These are phyloP conservation scores for Lactarius hengduanensis DNA, from an alignment of 768 basidiomycete species.

Conservation along the genomic window DNA sequence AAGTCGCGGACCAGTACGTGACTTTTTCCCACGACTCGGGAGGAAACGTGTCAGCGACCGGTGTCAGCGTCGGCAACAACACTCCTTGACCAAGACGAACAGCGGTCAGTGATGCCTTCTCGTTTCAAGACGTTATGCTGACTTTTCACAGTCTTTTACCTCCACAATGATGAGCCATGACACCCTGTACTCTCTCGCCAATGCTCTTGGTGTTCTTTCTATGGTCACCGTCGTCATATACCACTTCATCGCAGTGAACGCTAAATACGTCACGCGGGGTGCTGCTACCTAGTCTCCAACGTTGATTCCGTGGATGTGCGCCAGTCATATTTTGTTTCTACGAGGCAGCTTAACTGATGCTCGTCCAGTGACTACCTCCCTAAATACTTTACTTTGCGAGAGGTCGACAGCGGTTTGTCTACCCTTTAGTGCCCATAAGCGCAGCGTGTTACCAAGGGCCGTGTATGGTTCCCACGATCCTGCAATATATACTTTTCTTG, in stretches of 20 bases:
- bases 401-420: background rate
- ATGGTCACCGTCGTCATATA: slow-evolving; percentile 88
- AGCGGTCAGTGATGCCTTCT: background rate
- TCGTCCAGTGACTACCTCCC: background rate
- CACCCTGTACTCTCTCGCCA: slow-evolving; percentile 80
- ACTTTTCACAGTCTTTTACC: background rate
- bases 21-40: background rate
- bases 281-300: background rate
- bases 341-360: background rate
- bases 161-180: slow-evolving; percentile 71
- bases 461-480: background rate
- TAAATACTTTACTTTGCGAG: background rate
- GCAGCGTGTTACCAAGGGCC: background rate
- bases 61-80: background rate
- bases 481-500: background rate
- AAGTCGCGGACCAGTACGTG: background rate
- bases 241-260: slow-evolving; percentile 88
- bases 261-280: slow-evolving; percentile 41
- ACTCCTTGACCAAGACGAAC: background rate
- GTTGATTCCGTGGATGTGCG: background rate
- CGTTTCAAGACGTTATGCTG: background rate
- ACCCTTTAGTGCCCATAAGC: background rate
- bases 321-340: background rate
- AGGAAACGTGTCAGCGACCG: background rate
- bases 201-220: slow-evolving; percentile 77